Percentiles rank a stretch among this genome's conserved stretches.
Conservation (phyloP, 2,329 filamentous ascomycete species). For the Sphaerulina populicola region DNA sequence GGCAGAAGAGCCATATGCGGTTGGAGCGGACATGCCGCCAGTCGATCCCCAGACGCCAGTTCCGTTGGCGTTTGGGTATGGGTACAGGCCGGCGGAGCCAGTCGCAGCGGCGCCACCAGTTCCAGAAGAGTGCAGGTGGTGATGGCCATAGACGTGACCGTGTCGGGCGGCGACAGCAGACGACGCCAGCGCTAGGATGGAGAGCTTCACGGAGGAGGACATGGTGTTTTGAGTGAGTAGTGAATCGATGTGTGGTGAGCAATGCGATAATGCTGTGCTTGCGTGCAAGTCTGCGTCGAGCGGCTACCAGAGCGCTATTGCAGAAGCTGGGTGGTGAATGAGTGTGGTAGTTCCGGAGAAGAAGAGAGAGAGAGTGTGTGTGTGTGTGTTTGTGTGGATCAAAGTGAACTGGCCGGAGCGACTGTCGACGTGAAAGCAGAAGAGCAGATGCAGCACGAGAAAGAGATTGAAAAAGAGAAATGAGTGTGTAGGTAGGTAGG, state of each 20-base stretch:
- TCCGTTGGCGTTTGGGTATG: constrained; percentile 25
- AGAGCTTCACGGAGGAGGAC: constrained; percentile 34
- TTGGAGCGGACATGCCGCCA: constrained; percentile 14
- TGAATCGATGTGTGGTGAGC: constrained; percentile 13
- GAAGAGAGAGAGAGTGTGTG: constrained; percentile 14
- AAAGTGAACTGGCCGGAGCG: constrained; percentile 22
- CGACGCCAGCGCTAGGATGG: constrained; percentile 38
- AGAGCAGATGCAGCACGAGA: constrained; percentile 5
- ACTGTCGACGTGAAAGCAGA: constrained; percentile 14
- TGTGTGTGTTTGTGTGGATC: constrained; percentile 1
- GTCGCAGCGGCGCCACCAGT: constrained; percentile 24
- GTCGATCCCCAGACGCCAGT: constrained; percentile 26
- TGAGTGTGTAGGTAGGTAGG: too few relatives aligned
- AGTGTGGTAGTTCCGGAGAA: constrained; percentile 31
- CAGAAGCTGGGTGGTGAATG: constrained; percentile 19
- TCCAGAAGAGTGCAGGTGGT: constrained; percentile 28
- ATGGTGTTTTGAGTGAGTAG: constrained; percentile 30
- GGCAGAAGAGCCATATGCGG: background rate
- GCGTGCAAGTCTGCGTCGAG: constrained; percentile 12
- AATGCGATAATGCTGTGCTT: constrained; percentile 6
- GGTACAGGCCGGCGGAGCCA: constrained; percentile 21
- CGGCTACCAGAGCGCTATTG: constrained; percentile 36
- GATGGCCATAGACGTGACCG: constrained; percentile 19
- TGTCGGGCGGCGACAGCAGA: constrained; percentile 31
- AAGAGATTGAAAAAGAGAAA: constrained; percentile 7